phyloP scores from a whole-genome alignment of 2,329 filamentous ascomycete genomes.

The Fusarium nurragi region DNA sequence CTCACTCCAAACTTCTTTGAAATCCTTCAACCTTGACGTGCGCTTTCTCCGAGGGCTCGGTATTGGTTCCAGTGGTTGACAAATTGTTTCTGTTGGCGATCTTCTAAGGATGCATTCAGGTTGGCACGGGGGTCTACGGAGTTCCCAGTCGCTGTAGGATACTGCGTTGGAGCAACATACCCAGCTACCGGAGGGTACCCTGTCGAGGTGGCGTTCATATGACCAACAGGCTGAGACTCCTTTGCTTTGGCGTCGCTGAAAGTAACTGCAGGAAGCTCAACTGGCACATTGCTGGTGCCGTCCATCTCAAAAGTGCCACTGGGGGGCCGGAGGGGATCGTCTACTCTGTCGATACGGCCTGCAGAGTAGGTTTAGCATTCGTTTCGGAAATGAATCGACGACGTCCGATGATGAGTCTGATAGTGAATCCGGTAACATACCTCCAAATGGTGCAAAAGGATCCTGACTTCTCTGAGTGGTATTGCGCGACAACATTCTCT shows the following conservation, averaged over 20 bases:
- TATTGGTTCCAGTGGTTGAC: constrained; percentile 54
- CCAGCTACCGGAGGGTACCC: constrained; percentile 16
- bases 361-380: constrained; percentile 26
- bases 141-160: constrained; percentile 20
- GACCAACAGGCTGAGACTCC: constrained; percentile 7
- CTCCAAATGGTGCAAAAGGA: constrained; percentile 58
- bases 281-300: constrained; percentile 45
- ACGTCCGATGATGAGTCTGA: constrained; percentile 1
- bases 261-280: constrained; percentile 48
- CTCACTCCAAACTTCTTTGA: background rate
- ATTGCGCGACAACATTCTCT: constrained; percentile 42
- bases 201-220: constrained; percentile 2
- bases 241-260: constrained; percentile 15
- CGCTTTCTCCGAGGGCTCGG: constrained; percentile 29
- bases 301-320: constrained; percentile 53
- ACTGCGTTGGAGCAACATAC: background rate
- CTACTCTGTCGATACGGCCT: constrained; percentile 49
- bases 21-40: background rate
- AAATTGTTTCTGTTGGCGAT: constrained; percentile 45
- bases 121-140: constrained; percentile 49
- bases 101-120: constrained; percentile 47
- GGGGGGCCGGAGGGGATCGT: constrained; percentile 41
- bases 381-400: constrained; percentile 1
- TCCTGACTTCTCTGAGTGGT: constrained; percentile 45
- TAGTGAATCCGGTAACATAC: constrained; percentile 44